Evolutionary conservation across 768 basidiomycete species (phyloP).

Genomic region (Sporobolomyces phaffii): DNA sequence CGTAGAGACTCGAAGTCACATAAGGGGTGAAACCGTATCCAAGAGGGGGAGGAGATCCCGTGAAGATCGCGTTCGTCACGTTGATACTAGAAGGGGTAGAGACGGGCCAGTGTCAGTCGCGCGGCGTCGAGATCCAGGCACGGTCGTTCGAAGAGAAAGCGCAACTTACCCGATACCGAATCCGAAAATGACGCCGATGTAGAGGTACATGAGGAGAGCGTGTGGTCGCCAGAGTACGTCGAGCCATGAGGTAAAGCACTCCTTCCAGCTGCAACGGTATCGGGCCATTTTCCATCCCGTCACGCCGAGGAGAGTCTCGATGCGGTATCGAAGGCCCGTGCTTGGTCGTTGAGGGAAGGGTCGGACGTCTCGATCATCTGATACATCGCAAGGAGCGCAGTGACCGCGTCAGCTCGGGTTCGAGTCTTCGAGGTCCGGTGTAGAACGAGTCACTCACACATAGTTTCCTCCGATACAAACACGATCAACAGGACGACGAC

Average conservation of each 20-base stretch:
- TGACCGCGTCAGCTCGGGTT: no score
- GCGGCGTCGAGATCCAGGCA: no score
- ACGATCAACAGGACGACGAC: constrained; percentile 57
- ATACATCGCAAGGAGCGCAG: neutral
- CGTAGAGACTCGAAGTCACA: constrained; percentile 48
- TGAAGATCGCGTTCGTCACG: constrained; percentile 64
- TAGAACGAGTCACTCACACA: constrained; percentile 20
- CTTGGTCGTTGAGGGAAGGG: constrained; percentile 52
- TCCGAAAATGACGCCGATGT: constrained; percentile 57
- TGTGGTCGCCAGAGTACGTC: constrained; percentile 63
- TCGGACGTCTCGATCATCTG: constrained; percentile 55
- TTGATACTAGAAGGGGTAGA: constrained; percentile 42
- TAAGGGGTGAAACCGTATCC: constrained; percentile 55
- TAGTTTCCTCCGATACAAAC: constrained; percentile 61
- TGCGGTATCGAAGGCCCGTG: constrained; percentile 52
- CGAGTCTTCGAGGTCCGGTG: neutral
- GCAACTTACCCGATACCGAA: constrained; percentile 53
- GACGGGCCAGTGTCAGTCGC: no score
- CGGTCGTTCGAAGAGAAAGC: no score
- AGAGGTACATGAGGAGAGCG: constrained; percentile 51
- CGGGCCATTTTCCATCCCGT: constrained; percentile 59
- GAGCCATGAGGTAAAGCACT: constrained; percentile 52
- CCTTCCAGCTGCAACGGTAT: constrained; percentile 55
- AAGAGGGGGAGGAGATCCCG: constrained; percentile 55
- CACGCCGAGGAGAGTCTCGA: constrained; percentile 61